Conservation (phyloP, 441 rosid species). For the Corymbia calophylla region DNA sequence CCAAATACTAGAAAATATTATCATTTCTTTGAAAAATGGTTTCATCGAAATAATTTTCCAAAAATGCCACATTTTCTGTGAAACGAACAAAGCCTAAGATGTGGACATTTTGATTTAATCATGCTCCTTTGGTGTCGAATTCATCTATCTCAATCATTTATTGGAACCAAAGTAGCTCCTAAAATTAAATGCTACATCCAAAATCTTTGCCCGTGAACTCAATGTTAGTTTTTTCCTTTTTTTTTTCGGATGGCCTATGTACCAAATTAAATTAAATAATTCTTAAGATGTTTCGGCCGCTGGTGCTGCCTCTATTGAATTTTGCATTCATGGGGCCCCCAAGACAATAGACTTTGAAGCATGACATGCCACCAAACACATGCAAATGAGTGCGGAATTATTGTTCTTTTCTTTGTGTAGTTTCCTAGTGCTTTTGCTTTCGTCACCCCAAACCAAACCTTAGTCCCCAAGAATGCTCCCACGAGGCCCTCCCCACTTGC, state of each 20-base stretch:
- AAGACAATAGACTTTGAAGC: background rate
- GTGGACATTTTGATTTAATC: background rate
- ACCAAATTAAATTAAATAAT: background rate
- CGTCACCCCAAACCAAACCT: background rate
- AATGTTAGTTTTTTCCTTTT: background rate
- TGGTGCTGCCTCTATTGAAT: background rate
- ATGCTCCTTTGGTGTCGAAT: background rate
- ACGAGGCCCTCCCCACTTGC: background rate
- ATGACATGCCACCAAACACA: background rate
- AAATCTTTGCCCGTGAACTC: background rate
- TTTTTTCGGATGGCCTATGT: background rate
- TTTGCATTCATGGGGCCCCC: background rate
- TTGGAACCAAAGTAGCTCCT: background rate
- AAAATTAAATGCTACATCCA: background rate
- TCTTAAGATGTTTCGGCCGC: background rate
- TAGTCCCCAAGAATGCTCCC: background rate
- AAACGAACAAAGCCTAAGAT: background rate
- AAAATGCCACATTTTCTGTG: too few relatives aligned
- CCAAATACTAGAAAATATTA: too few relatives aligned
- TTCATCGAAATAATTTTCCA: too few relatives aligned
- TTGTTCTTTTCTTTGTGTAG: background rate
- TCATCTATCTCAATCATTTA: background rate
- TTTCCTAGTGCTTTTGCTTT: background rate
- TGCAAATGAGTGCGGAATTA: background rate
- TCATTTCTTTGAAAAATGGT: too few relatives aligned